Percentiles rank a stretch among this genome's conserved stretches.
phyloP scores from a whole-genome alignment of 306 rosid species.

The Benincasa hispida region DNA sequence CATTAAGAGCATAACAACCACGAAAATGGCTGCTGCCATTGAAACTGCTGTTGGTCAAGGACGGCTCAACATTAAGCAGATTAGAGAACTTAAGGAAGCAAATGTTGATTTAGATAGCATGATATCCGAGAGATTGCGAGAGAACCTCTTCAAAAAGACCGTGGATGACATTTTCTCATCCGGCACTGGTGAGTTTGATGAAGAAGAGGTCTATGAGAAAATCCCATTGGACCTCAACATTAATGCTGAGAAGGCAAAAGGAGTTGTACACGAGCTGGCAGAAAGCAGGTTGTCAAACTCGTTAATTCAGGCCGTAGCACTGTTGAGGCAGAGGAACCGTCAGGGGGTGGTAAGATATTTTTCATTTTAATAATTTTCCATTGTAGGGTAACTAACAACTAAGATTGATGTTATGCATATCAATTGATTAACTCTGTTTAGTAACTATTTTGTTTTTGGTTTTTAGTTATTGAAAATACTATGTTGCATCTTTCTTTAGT shows the following conservation, averaged over 20 bases:
- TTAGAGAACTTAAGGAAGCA: conserved; percentile 91
- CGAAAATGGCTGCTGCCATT: conserved; percentile 89
- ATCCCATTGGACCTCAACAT: conserved; percentile 81
- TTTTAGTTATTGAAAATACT: no score
- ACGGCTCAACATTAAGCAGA: conserved; percentile 73
- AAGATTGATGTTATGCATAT: neutral
- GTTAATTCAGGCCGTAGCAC: conserved; percentile 76
- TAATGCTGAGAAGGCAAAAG: conserved; percentile 59
- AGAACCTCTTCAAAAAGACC: conserved; percentile 77
- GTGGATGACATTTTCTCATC: conserved; percentile 91
- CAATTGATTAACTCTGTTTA: no score
- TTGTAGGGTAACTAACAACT: neutral
- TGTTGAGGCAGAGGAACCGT: conserved; percentile 70
- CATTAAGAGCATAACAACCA: conserved; percentile 81
- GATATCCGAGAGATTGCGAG: conserved; percentile 74
- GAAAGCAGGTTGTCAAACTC: conserved; percentile 67
- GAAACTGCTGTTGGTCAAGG: conserved; percentile 92
- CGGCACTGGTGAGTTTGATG: conserved; percentile 93
- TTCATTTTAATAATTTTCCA: neutral
- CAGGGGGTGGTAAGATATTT: conserved; percentile 59
- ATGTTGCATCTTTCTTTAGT: no score
- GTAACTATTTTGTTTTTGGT: no score
- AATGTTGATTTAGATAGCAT: conserved; percentile 76
- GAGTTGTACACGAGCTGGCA: conserved; percentile 61
- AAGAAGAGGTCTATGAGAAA: conserved; percentile 82